Base-by-base conservation (phyloP, 352 stramenopile species). In the Aphanomyces astaci region DNA sequence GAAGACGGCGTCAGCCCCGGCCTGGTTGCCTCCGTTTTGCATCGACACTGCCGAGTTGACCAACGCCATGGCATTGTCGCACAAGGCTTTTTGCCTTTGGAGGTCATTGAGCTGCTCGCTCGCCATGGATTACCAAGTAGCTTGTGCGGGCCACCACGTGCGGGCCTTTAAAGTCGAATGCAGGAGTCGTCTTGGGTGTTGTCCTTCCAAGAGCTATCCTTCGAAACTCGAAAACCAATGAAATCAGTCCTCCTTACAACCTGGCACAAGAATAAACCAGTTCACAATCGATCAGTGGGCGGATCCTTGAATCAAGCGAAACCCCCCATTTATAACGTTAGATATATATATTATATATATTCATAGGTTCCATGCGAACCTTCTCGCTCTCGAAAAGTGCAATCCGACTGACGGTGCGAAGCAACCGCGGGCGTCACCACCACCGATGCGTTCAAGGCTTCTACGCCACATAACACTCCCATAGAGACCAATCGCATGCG, bases 61-160 rank as follows among this genome's bases (percentile, higher is more conserved):
- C 25, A 79, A 66, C 52, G 71, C 66, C 74, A 79, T 79, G 64
- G 49, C 74, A 28, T 79, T 70, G 43, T 79, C 74, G 39, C 74
- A 77, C 72, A 79, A 72, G 63, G 75, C 71, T 36, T 73, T 73
- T 59, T 79, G 74, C 68, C 71, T 73, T 66, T 77, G 71, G n/a
- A 79, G 70, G 60, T 57, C 19, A 39, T 25, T 59, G 7, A n/a
- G 27, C 19, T 22, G 19, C 30, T 59, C 51, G 33, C 33, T 30
- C 17, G 51, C n/a, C 51, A 59, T 59, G 15, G 11, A n/a, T 25
- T 7, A 53, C 13, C 45, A 7, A 25, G 9, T 53, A 19, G 7
- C 7, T 7, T 43, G 36, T 43, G 36, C 36, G 36, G n/a, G 7
- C 36, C 36, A 43, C 7, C 7, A 15, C 36, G 36, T 15, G 15